Percentiles rank a stretch among this genome's conserved stretches.
Evolutionary conservation across 768 basidiomycete species (phyloP).

Genomic region (Boletus patriciae): DNA sequence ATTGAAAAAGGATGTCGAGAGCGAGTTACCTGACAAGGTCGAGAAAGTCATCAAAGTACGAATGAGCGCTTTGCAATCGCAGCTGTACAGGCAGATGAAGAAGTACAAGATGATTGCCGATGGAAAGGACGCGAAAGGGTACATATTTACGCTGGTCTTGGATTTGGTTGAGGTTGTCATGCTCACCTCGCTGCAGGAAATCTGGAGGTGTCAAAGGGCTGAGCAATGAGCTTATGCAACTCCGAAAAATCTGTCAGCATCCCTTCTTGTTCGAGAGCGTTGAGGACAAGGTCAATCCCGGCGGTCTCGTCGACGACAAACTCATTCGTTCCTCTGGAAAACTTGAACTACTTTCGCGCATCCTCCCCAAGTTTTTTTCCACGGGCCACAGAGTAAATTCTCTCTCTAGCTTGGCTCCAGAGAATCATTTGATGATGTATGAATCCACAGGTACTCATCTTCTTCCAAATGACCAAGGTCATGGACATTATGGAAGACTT

Average conservation of each 20-base stretch:
- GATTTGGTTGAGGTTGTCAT: neutral
- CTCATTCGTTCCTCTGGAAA: conserved; percentile 89
- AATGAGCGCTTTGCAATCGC: conserved; percentile 90
- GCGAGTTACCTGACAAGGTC: conserved; percentile 93
- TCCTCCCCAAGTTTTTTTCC: conserved; percentile 92
- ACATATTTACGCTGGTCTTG: conserved; percentile 19
- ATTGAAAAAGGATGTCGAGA: conserved; percentile 96
- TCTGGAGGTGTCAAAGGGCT: conserved; percentile 79
- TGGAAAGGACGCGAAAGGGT: conserved; percentile 76
- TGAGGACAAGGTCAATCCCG: conserved; percentile 89
- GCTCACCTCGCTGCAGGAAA: conserved; percentile 46
- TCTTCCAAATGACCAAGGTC: conserved; percentile 99
- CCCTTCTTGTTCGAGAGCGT: conserved; percentile 96
- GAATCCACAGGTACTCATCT: conserved; percentile 78
- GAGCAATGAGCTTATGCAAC: conserved; percentile 95
- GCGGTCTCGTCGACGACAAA: conserved; percentile 78
- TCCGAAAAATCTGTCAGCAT: conserved; percentile 97
- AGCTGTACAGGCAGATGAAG: conserved; percentile 97
- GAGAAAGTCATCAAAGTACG: conserved; percentile 97
- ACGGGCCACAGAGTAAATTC: conserved; percentile 80
- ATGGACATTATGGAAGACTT: conserved; percentile 99
- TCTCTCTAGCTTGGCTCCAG: neutral
- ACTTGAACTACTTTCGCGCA: conserved; percentile 85
- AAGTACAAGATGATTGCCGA: conserved; percentile 96
- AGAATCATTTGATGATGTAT: conserved; percentile 1